Evolutionary conservation across 345 rosid species (phyloP).

Genomic region (Eucalyptus pauciflora): DNA sequence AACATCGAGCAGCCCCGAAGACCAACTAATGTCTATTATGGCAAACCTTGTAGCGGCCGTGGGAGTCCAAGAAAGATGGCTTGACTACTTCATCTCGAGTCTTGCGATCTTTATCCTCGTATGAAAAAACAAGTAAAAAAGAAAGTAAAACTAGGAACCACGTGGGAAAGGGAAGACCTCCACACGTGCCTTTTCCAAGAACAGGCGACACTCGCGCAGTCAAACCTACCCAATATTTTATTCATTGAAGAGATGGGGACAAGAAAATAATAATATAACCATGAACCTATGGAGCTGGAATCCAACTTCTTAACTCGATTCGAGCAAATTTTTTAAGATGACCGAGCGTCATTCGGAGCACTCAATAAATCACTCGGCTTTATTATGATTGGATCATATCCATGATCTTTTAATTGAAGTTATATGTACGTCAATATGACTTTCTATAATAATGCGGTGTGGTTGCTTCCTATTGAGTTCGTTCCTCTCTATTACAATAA

Average conservation of each 20-base stretch:
- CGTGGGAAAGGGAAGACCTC: neutral
- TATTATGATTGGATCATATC: neutral
- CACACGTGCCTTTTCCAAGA: neutral
- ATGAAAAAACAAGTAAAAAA: neutral
- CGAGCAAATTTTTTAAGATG: neutral
- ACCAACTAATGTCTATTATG: neutral
- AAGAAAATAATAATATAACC: neutral
- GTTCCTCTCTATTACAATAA: neutral
- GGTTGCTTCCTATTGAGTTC: fast-evolving
- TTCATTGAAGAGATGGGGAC: neutral
- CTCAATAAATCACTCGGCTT: neutral
- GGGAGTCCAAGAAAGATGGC: neutral
- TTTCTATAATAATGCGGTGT: neutral
- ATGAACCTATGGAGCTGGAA: neutral
- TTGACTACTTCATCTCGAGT: neutral
- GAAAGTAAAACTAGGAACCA: neutral
- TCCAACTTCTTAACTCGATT: neutral
- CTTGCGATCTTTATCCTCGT: neutral
- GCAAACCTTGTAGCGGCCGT: neutral
- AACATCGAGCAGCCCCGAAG: neutral
- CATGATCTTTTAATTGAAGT: neutral
- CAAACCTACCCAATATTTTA: neutral
- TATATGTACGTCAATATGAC: neutral
- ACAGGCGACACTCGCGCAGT: neutral
- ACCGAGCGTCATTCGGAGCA: neutral